A percentile compares a stretch with the other conserved stretches of the same genome.
These are phyloP conservation scores for Bruguiera gymnorhiza DNA, from an alignment of 345 rosid species.

Conservation along the genomic window DNA sequence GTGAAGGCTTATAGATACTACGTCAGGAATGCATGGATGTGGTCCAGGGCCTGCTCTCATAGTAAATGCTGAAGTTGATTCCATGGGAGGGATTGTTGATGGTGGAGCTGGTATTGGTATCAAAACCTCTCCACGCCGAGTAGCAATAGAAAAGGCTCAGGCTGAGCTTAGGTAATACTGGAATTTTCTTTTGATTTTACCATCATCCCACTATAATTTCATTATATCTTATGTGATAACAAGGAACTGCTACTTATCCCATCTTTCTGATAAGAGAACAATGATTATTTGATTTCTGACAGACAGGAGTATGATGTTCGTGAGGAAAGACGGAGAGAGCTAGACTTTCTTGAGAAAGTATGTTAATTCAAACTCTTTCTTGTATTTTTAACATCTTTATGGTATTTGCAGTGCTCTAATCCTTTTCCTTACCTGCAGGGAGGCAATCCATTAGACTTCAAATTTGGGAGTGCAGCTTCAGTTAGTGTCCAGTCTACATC, in stretches of 20 bases:
- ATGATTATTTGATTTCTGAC: constrained; percentile 30
- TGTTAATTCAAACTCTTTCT: constrained; percentile 25
- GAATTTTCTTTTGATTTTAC: constrained; percentile 14
- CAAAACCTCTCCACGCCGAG: constrained; percentile 82
- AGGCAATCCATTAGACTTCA: constrained; percentile 97
- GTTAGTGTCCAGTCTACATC: constrained; percentile 95
- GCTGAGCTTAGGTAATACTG: constrained; percentile 82
- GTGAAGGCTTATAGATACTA: constrained; percentile 13
- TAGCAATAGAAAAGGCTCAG: constrained; percentile 94
- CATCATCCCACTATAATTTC: constrained; percentile 1
- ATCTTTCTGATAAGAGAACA: too few species aligned
- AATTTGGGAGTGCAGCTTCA: constrained; percentile 68
- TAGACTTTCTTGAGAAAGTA: constrained; percentile 99
- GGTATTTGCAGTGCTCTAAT: constrained; percentile 6
- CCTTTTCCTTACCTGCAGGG: constrained; percentile 56
- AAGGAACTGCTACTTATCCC: too few species aligned
- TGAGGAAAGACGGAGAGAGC: constrained; percentile 89
- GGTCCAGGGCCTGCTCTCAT: constrained; percentile 52
- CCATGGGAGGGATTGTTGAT: constrained; percentile 99
- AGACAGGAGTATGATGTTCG: constrained; percentile 99
- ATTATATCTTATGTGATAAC: background rate
- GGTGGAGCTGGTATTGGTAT: constrained; percentile 82
- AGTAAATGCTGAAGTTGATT: constrained; percentile 99
- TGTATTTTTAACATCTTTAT: constrained; percentile 15
- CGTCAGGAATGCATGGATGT: constrained; percentile 70